Evolutionary conservation across 2,329 filamentous ascomycete genomes (phyloP), one percentile per base, ranked within the genome.

Genomic region (Setomelanomma holmii): DNA sequence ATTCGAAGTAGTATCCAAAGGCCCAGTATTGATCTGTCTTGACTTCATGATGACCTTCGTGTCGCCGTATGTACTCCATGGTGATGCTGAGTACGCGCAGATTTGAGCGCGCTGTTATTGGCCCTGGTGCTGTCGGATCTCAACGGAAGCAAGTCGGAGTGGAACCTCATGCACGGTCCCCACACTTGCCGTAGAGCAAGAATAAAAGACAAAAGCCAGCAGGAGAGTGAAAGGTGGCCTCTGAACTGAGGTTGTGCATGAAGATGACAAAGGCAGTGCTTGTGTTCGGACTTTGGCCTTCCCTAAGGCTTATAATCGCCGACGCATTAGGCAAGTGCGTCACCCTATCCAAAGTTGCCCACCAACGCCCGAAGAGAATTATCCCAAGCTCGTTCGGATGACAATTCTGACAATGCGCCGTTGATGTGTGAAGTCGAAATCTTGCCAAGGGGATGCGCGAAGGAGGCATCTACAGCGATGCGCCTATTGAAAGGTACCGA

Each of bases 1-100:
- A 75, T 33, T 82, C 68, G 56, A 86, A 86, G 22, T 79, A 79
- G 66, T 84, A 86, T 14, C 79, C 80, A 36, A 76, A 61, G 2
- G 60, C 63, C 63, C 63, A 65, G 48, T 68, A 66, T 4, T 55
- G 59, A 23, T 64, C 63, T n/a, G 53, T 59, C 30, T 63, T 55
- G 16, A 68, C 61, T 41, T 66, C 63, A 33, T 55, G 45, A 49
- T 67, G 64, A 16, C 64, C 64, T 51, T 62, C 56, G 45, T 67
- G 64, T 20, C 63, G 61, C 22, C 52, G 48, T 24, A 56, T 47
- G 40, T 60, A 40, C 22, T 63, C 45, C 64, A 67, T 67, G 27
- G 2, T 14, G 27, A 30, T 30, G 27, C 14, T 10, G 27, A 30
- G 27, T 30, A 14, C 10, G 27, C 10, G 14, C 5, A 30, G 27